These are phyloP conservation scores for Rhizopogon sp. DNA, from an alignment of 768 basidiomycete species.

Conservation along the genomic window DNA sequence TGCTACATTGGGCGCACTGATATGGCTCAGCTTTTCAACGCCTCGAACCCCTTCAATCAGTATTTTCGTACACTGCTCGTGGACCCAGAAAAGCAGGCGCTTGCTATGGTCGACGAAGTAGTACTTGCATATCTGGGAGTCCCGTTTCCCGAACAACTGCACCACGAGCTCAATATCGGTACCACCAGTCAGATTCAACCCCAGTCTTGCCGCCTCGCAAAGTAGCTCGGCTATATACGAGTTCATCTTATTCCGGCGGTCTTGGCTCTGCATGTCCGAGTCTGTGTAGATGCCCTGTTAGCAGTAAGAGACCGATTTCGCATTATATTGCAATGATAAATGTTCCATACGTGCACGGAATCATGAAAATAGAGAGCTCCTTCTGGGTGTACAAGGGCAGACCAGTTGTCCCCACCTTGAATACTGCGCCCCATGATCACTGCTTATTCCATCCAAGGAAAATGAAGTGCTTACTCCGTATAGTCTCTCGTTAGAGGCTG, in stretches of 20 bases:
- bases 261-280: slow-evolving; percentile 28
- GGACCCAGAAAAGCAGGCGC: slow-evolving; percentile 44
- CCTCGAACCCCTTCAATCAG: slow-evolving; percentile 34
- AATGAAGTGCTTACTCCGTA: no score
- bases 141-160: not conserved
- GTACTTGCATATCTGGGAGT: slow-evolving; percentile 19
- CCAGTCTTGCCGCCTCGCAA: no score
- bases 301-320: not conserved
- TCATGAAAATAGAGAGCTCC: slow-evolving; percentile 51
- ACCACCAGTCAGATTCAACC: not conserved
- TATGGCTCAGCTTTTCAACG: slow-evolving; percentile 30
- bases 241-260: not conserved
- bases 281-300: slow-evolving; percentile 44
- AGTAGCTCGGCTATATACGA: not conserved
- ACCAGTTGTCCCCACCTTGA: slow-evolving; percentile 26
- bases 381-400: slow-evolving; percentile 43
- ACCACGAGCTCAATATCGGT: not conserved
- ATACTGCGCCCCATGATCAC: not conserved
- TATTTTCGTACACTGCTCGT: slow-evolving; percentile 27
- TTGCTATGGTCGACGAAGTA: slow-evolving; percentile 41
- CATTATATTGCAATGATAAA: not conserved
- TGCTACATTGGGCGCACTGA: slow-evolving; percentile 27
- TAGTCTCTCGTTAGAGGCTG: no score
- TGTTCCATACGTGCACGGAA: slow-evolving; percentile 28
- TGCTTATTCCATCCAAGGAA: not conserved